phyloP scores from a whole-genome alignment of 495 filamentous ascomycete species.

The Aspergillus coremiiformis region DNA sequence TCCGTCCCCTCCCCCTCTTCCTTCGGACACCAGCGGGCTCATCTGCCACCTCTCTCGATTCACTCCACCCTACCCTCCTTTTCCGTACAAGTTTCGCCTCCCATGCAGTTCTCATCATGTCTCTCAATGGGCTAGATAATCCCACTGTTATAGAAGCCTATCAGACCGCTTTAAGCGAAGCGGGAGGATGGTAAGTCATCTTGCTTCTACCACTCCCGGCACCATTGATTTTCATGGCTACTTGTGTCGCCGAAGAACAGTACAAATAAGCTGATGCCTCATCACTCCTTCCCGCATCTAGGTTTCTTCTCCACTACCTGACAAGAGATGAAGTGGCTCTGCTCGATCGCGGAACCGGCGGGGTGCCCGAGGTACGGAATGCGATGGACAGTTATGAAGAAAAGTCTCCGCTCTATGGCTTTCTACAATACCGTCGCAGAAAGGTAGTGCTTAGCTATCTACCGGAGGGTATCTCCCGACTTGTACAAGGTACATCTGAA shows the following conservation, averaged over 20 bases:
- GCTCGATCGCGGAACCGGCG: conserved; percentile 68
- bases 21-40: conserved; percentile 1
- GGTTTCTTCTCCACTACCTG: conserved; percentile 91
- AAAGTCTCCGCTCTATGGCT: conserved; percentile 82
- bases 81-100: conserved; percentile 9
- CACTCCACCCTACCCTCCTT: too few species aligned
- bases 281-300: conserved; percentile 24
- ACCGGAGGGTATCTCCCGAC: conserved; percentile 79
- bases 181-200: conserved; percentile 84
- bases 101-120: conserved; percentile 61
- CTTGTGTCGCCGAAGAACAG: background rate
- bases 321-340: conserved; percentile 84
- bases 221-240: background rate
- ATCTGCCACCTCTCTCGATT: background rate
- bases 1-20: background rate
- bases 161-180: conserved; percentile 68
- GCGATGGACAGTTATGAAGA: conserved; percentile 73
- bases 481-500: conserved; percentile 69
- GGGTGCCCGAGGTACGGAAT: conserved; percentile 75
- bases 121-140: conserved; percentile 93
- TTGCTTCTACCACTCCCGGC: background rate
- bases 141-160: conserved; percentile 74
- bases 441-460: conserved; percentile 90
- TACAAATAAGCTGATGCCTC: background rate
- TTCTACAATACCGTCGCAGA: conserved; percentile 79